Conservation (phyloP, 768 basidiomycete species). For the Agrocybe pediades region DNA sequence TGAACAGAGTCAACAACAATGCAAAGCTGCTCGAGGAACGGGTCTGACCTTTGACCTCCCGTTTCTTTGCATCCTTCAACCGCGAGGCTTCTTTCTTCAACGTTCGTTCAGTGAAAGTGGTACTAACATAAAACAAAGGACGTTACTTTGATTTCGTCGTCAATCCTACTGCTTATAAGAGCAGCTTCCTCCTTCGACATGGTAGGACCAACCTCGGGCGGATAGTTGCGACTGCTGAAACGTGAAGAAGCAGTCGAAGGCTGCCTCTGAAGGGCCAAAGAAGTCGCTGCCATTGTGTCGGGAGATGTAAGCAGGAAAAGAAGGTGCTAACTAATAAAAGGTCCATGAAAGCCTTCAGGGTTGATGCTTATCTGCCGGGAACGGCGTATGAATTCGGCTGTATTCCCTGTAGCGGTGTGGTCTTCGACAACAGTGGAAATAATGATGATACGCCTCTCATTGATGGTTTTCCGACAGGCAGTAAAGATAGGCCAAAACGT, state of each 20-base stretch:
- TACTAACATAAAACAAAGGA: neutral
- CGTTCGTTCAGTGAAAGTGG: constrained; percentile 3
- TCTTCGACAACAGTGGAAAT: constrained; percentile 20
- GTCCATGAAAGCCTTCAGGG: neutral
- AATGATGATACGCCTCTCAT: constrained; percentile 18
- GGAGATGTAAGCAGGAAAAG: constrained; percentile 5
- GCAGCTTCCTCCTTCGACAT: constrained; percentile 38
- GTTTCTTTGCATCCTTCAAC: constrained; percentile 41
- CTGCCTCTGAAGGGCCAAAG: constrained; percentile 8
- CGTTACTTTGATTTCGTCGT: constrained; percentile 55
- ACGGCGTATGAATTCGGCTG: constrained; percentile 1
- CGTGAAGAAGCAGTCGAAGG: constrained; percentile 7
- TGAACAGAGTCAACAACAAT: neutral
- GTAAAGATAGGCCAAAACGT: neutral
- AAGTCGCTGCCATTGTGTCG: constrained; percentile 16
- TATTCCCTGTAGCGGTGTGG: constrained; percentile 10
- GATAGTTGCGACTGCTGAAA: constrained; percentile 6
- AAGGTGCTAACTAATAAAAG: constrained; percentile 14
- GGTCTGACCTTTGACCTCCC: constrained; percentile 51
- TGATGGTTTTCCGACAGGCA: constrained; percentile 8
- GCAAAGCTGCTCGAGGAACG: neutral
- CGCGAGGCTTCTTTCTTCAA: constrained; percentile 45
- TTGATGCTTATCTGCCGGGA: constrained; percentile 16
- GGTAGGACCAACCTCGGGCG: constrained; percentile 9
- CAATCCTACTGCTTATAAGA: constrained; percentile 51